These are phyloP conservation scores for Takashimella koratensis DNA, from an alignment of 1,284 basidiomycete genomes.

Conservation along the genomic window DNA sequence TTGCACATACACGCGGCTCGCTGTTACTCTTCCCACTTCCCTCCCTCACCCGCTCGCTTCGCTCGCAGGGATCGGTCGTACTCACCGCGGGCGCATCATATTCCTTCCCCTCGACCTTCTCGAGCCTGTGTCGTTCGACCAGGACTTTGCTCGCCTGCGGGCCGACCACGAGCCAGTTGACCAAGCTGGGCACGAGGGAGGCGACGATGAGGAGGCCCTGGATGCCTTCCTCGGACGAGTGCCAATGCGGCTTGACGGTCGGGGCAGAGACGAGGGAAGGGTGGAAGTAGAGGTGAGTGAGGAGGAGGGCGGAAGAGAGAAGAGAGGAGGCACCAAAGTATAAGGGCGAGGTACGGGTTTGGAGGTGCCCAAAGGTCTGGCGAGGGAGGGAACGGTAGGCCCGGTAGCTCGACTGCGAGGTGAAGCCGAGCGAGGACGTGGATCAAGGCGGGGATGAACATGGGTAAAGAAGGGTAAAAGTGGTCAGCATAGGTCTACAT, in stretches of 20 bases:
- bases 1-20: too few species aligned
- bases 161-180: conserved; percentile 44
- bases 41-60: too few species aligned
- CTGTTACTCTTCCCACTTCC: too few species aligned
- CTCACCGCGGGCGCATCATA: conserved; percentile 62
- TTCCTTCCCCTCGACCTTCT: conserved; percentile 68
- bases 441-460: not conserved
- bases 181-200: conserved; percentile 55
- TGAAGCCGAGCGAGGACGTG: not conserved
- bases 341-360: conserved; percentile 68
- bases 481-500: not conserved
- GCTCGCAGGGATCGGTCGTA: too few species aligned
- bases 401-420: conserved; percentile 26
- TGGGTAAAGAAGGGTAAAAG: not conserved
- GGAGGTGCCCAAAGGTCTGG: conserved; percentile 68
- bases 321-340: conserved; percentile 65
- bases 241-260: conserved; percentile 47
- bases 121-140: conserved; percentile 66
- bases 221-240: conserved; percentile 60
- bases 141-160: conserved; percentile 53
- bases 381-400: conserved; percentile 50
- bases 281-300: conserved; percentile 63
- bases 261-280: conserved; percentile 55
- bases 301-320: conserved; percentile 58
- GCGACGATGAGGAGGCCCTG: conserved; percentile 64